Base-by-base conservation (phyloP, 73 alveolate species). In the Urostyla sp. region DNA sequence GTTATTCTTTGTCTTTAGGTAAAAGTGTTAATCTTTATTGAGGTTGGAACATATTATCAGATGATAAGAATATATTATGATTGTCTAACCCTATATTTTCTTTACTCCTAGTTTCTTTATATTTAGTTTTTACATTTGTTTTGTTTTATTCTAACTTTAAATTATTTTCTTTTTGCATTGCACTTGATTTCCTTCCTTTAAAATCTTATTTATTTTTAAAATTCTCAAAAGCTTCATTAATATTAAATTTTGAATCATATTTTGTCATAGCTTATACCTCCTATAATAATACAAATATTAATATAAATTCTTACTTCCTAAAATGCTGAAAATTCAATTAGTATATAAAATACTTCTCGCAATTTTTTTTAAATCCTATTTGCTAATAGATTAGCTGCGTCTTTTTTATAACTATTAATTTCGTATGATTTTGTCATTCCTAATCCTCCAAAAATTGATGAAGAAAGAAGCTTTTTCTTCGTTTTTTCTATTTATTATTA, bases 221-320 rank as follows among this genome's bases (percentile, higher is more conserved):
- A n/a, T 66, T 63, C 46, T 66, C 80, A 44, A 66, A 66, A 11
- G 80, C 80, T 15, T 66, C 66, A 28, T 66, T 66, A 45, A 66
- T 66, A 26, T 66, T 44, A 48, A 66, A 66, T 40, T 66, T 37
- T 10, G 80, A 43, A 28, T 66, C 44, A 28, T 43, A 66, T 28
- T 44, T 37, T 21, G 80, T 63, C 46, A 43, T 3, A 8, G 80
- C 80, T 66, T 66, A 37, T 5, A 66, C 80, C 24, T 66, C 80
- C 80, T 66, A 40, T 13, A 8, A 7, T 40, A 44, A 44, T 40
- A 6, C 37, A 8, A 11, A 37, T 31, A 4, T 13, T 20, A 16
- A 66, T 6, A 21, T 23, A 53, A 30, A 66, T 5, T 43, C n/a
- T n/a, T 66, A 66, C 80, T 26, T 66, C 80, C 28, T 66, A 66